phyloP scores from a whole-genome alignment of 192 early-diverging fungal genomes.

The Mortierella antarctica region DNA sequence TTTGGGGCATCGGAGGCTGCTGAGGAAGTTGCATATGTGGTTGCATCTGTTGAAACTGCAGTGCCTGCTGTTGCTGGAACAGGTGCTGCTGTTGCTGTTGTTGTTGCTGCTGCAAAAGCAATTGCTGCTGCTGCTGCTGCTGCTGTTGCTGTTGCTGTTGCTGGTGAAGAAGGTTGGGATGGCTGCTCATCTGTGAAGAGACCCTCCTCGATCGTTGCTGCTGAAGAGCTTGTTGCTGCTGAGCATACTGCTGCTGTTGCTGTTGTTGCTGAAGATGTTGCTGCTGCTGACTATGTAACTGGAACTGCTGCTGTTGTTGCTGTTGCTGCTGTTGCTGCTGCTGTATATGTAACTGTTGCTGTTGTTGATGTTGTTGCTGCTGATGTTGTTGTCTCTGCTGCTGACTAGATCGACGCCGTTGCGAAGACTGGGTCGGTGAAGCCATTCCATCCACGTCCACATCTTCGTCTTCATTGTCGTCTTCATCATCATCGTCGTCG shows the following conservation, averaged over 20 bases:
- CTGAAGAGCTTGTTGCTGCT: constrained; percentile 14
- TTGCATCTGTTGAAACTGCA: constrained; percentile 43
- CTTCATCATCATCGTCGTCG: constrained; percentile 30
- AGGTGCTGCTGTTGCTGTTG: constrained; percentile 43
- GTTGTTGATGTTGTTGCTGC: constrained; percentile 3
- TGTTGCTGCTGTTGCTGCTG: neutral
- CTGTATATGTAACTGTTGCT: constrained; percentile 1
- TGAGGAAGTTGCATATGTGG: constrained; percentile 27
- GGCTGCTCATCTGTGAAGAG: too few species aligned
- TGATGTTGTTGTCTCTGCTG: constrained; percentile 11
- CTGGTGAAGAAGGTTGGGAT: too few species aligned
- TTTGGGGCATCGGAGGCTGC: constrained; percentile 23
- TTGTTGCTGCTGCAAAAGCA: constrained; percentile 17
- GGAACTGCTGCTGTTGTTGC: constrained; percentile 5
- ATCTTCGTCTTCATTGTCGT: constrained; percentile 36
- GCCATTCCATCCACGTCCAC: constrained; percentile 45
- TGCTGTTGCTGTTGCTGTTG: constrained; percentile 21
- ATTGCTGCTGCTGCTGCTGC: constrained; percentile 24
- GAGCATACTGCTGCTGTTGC: constrained; percentile 7
- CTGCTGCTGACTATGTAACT: constrained; percentile 20
- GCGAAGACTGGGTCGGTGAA: constrained; percentile 29
- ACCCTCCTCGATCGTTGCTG: neutral
- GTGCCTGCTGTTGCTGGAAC: constrained; percentile 38
- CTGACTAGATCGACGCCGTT: constrained; percentile 37
- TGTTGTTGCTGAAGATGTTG: constrained; percentile 25